These are phyloP conservation scores for Cucurbita pepo DNA, from an alignment of 306 rosid genomes.

Conservation along the genomic window DNA sequence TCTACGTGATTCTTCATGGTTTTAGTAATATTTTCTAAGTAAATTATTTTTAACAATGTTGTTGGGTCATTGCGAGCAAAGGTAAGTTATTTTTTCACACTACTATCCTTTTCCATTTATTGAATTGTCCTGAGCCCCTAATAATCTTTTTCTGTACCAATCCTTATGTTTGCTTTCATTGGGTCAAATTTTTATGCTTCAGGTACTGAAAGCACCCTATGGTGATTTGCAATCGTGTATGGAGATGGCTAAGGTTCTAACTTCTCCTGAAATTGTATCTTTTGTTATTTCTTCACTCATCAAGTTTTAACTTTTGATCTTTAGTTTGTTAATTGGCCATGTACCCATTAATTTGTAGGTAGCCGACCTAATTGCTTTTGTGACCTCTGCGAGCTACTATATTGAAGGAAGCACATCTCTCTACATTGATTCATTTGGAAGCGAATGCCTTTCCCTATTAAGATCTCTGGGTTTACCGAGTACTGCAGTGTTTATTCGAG, in stretches of 20 bases:
- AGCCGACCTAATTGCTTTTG: conserved; percentile 87
- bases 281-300: background rate
- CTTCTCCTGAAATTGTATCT: background rate
- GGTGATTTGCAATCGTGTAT: conserved; percentile 64
- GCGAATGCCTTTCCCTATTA: conserved; percentile 80
- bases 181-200: conserved; percentile 2
- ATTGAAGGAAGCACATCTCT: conserved; percentile 37
- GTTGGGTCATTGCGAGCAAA: conserved; percentile 25
- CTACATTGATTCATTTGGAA: conserved; percentile 78
- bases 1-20: background rate
- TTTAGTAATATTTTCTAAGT: too few relatives aligned
- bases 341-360: conserved; percentile 28
- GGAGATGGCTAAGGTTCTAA: conserved; percentile 87
- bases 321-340: background rate
- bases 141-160: background rate
- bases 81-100: conserved; percentile 11
- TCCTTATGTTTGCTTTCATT: background rate
- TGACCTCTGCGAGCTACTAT: conserved; percentile 40
- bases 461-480: conserved; percentile 90
- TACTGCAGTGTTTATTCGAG: conserved; percentile 71
- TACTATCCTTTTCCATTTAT: too few relatives aligned
- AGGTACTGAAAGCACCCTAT: conserved; percentile 85
- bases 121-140: too few relatives aligned
- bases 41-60: too few relatives aligned
- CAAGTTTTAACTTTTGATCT: background rate